Conservation (phyloP, 495 filamentous ascomycete species). For the Neurospora sp. region DNA sequence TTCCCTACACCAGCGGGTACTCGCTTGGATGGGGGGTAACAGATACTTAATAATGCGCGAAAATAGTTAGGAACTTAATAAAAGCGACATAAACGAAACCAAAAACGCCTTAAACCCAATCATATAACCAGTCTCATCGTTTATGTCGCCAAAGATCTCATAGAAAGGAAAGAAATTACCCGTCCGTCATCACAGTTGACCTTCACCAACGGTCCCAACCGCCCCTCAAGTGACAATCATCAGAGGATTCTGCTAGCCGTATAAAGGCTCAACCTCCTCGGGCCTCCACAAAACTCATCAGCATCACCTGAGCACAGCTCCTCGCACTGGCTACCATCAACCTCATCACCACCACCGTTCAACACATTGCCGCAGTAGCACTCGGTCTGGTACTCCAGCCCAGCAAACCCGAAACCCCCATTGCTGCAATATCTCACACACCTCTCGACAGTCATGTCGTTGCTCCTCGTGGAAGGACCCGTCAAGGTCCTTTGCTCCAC, state of each 20-base stretch:
- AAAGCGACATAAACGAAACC: not conserved
- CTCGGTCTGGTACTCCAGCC: constrained; percentile 4
- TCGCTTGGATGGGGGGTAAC: not conserved
- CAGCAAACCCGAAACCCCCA: constrained; percentile 1
- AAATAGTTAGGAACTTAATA: not conserved
- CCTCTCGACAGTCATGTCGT: constrained; percentile 8
- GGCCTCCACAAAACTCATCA: constrained; percentile 1
- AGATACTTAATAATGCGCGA: not conserved
- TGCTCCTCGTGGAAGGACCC: not conserved
- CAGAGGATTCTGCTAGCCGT: not conserved
- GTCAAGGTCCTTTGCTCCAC: constrained; percentile 5
- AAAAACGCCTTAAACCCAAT: not conserved
- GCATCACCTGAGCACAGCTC: not conserved
- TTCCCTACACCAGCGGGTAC: not conserved
- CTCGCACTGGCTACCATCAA: not conserved
- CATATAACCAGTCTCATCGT: not conserved
- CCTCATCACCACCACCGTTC: not conserved
- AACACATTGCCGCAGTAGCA: constrained; percentile 1
- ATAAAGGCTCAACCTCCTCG: constrained; percentile 1
- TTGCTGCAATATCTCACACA: constrained; percentile 16
- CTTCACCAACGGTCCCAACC: not conserved
- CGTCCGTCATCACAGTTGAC: not conserved
- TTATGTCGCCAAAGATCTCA: not conserved
- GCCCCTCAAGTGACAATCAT: not conserved
- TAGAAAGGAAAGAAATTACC: not conserved